Percentiles rank a stretch among this genome's conserved stretches.
These are phyloP conservation scores for Bipolaris gigantea DNA, from an alignment of 2,329 filamentous ascomycete species.

Conservation along the genomic window DNA sequence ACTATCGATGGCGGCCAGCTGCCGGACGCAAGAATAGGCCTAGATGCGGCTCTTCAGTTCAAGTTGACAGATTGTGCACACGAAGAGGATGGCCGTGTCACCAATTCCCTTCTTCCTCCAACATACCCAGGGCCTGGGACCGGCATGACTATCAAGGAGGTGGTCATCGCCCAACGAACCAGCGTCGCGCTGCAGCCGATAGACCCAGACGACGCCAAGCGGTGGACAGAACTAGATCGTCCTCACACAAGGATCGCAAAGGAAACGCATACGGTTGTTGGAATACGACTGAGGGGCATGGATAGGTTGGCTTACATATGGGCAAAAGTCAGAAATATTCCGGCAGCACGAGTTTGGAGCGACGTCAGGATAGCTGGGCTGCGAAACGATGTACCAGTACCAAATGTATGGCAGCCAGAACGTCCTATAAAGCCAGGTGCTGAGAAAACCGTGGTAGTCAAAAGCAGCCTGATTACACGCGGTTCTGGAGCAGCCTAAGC, in stretches of 20 bases:
- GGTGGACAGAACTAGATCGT: not conserved
- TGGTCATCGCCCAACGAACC: constrained; percentile 21
- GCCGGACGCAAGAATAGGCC: constrained; percentile 19
- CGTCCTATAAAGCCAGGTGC: constrained; percentile 14
- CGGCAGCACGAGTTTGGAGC: constrained; percentile 18
- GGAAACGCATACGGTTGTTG: constrained; percentile 30
- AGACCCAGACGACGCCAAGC: not conserved
- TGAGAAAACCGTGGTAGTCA: constrained; percentile 19
- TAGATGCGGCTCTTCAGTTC: constrained; percentile 32
- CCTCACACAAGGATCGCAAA: constrained; percentile 9
- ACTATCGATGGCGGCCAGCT: constrained; percentile 25
- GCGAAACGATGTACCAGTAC: constrained; percentile 26
- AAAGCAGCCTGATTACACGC: constrained; percentile 22
- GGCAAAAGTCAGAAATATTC: constrained; percentile 9
- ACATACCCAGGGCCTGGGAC: constrained; percentile 9
- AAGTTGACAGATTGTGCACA: constrained; percentile 33
- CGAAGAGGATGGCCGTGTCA: constrained; percentile 29
- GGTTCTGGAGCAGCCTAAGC: not conserved
- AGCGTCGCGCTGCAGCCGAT: constrained; percentile 22
- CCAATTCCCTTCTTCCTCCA: constrained; percentile 20
- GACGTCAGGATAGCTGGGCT: constrained; percentile 27
- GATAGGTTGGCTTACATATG: constrained; percentile 27
- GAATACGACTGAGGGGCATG: constrained; percentile 33
- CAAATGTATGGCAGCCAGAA: constrained; percentile 19
- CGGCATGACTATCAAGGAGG: constrained; percentile 27